Evolutionary conservation across 2,329 filamentous ascomycete genomes (phyloP), one percentile per base, ranked within the genome.

Genomic region (Sphaerulina vaccinii): DNA sequence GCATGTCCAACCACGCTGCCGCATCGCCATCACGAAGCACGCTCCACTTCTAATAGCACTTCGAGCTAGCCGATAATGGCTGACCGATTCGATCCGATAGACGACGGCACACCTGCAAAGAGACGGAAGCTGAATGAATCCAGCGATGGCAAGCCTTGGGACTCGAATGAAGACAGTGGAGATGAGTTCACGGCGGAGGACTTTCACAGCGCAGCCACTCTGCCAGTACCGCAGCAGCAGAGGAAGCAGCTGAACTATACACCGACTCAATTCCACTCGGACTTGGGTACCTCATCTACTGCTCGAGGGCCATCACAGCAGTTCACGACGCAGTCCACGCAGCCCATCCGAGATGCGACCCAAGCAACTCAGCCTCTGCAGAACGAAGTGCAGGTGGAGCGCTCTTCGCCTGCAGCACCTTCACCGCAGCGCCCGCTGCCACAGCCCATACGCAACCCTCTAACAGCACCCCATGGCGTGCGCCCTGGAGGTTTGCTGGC

Each of bases 371-470:
- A 64, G 42, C 53, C 58, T 8, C 15, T 56, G 11, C 64, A 45
- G 15, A 80, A 58, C 3, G 61, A 67, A 43, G 75, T 96, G 50
- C 91, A 96, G 69, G 91, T 96, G 2, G 85, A 86, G 23, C 88
- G 89, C n/a, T 96, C 91, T 2, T 96, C 92, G 1, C 91, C 59
- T 9, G 46, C 48, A 11, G 55, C 44, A 43, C 52, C 80, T 11
- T 65, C 74, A 29, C 69, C 72, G n/a, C 68, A 71, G 29, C 68
- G 67, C 16, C 49, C 57, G 11, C 47, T 48, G 33, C 59, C 60
- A 18, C 27, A 56, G 24, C 58, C 63, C 6, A 55, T 58, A 7
- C 48, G 36, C 3, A 48, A 48, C 24, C 45, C 45, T 22, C 13
- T 48, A 11, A 48, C 36, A 5, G 16, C 21, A n/a, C 33, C 45